phyloP scores from a whole-genome alignment of 179 eudicot genomes.

The Camellia oleifera region DNA sequence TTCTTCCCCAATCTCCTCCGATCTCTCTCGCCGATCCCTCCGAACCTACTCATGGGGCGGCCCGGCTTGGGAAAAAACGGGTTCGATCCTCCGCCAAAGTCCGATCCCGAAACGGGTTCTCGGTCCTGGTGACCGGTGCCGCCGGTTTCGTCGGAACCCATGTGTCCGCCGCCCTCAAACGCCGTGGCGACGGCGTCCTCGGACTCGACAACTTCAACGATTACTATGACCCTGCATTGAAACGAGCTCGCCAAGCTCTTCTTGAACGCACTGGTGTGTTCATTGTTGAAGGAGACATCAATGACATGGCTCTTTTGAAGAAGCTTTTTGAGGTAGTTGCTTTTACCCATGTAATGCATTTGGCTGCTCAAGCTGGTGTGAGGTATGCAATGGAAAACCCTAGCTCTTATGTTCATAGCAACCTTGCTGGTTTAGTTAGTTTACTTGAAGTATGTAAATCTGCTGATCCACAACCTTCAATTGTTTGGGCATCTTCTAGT shows the following conservation, averaged over 20 bases:
- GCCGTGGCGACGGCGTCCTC: constrained; percentile 71
- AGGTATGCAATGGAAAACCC: constrained; percentile 90
- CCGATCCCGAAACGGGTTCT: constrained; percentile 52
- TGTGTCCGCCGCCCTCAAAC: constrained; percentile 58
- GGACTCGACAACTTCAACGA: constrained; percentile 75
- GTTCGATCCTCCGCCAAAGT: constrained; percentile 52
- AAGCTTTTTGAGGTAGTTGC: constrained; percentile 64
- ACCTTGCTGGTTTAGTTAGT: constrained; percentile 72
- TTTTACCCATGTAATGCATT: constrained; percentile 80
- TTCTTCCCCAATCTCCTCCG: constrained; percentile 22
- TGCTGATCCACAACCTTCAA: constrained; percentile 71
- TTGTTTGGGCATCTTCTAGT: constrained; percentile 81
- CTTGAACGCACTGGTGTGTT: constrained; percentile 55
- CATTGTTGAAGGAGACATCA: constrained; percentile 74
- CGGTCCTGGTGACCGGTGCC: constrained; percentile 77
- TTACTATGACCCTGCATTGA: constrained; percentile 64
- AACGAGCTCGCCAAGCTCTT: constrained; percentile 54
- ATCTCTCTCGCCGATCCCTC: constrained; percentile 58
- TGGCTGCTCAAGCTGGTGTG: constrained; percentile 93
- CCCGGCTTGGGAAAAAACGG: constrained; percentile 65
- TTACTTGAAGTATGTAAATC: constrained; percentile 65
- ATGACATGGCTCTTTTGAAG: constrained; percentile 44
- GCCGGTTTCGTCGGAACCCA: constrained; percentile 85
- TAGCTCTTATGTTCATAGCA: constrained; percentile 73
- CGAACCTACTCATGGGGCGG: constrained; percentile 62